These are phyloP conservation scores for Ashbya aceris DNA, from an alignment of 1,139 yeast genomes.

Conservation along the genomic window DNA sequence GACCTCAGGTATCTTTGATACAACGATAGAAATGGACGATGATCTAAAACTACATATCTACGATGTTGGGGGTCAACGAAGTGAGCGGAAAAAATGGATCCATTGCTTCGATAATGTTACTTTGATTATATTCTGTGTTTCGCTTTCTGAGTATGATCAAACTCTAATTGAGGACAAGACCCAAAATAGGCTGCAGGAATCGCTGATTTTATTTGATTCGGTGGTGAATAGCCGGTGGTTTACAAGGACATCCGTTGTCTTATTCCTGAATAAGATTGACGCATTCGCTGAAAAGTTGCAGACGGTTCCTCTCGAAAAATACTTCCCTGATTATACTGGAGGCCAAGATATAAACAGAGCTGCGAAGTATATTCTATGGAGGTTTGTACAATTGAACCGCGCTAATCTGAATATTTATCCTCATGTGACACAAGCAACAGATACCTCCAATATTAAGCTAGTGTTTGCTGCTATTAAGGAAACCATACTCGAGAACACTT, in stretches of 20 bases:
- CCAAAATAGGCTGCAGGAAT: constrained; percentile 80
- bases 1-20: constrained; percentile 87
- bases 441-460: constrained; percentile 76
- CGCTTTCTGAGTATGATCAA: constrained; percentile 85
- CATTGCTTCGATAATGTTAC: constrained; percentile 93
- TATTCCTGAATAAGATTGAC: constrained; percentile 83
- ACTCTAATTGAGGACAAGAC: constrained; percentile 67
- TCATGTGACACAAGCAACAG: constrained; percentile 91
- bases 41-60: constrained; percentile 65
- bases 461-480: constrained; percentile 91
- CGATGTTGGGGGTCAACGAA: constrained; percentile 92
- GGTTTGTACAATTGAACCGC: constrained; percentile 78
- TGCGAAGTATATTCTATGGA: constrained; percentile 88
- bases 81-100: constrained; percentile 92
- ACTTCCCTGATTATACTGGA: constrained; percentile 86
- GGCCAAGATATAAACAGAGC: constrained; percentile 85
- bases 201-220: constrained; percentile 75
- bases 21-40: constrained; percentile 66
- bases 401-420: constrained; percentile 79
- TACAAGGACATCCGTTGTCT: constrained; percentile 72
- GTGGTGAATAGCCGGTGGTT: constrained; percentile 95
- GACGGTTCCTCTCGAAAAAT: constrained; percentile 68
- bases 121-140: constrained; percentile 79
- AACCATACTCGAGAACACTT: constrained; percentile 74
- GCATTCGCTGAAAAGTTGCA: constrained; percentile 80